A percentile compares a stretch with the other conserved stretches of the same genome.
phyloP scores from a whole-genome alignment of 1,284 basidiomycete genomes.

The Peniophora sp. region DNA sequence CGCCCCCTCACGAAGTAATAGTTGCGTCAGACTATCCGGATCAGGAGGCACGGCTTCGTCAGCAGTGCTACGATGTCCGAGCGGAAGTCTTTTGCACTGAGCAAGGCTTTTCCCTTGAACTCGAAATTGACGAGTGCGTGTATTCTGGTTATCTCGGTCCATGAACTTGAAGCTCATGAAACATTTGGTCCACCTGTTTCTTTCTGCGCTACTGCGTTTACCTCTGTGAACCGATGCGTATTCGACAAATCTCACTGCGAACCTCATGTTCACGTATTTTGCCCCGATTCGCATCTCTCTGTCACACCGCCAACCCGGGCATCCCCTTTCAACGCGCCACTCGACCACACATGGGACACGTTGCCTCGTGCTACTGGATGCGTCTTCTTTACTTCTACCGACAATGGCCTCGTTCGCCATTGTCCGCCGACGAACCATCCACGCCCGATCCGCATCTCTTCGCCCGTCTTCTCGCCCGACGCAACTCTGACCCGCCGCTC shows the following conservation, averaged over 20 bases:
- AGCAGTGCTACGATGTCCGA: constrained; percentile 59
- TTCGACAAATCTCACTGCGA: no score
- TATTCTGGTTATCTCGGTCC: neutral
- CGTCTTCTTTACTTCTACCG: no score
- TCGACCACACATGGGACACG: no score
- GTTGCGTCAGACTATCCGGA: constrained; percentile 26
- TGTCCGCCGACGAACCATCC: no score
- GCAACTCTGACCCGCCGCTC: constrained; percentile 1
- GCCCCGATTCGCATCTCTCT: no score
- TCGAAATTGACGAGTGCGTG: constrained; percentile 59
- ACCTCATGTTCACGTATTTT: no score
- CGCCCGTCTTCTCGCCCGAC: constrained; percentile 5
- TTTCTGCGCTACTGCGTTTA: no score
- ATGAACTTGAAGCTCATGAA: no score
- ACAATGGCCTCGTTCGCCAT: no score
- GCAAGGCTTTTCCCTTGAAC: constrained; percentile 63
- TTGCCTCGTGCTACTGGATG: no score
- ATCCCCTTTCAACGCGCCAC: neutral
- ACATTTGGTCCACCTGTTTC: no score
- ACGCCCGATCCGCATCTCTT: neutral
- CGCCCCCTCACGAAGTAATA: constrained; percentile 49
- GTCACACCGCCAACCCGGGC: neutral
- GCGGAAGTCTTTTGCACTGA: constrained; percentile 63
- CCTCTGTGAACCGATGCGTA: no score
- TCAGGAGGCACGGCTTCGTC: constrained; percentile 26